Conservation (phyloP, 164 flowering plant genomes). For the Liriodendron chinense region DNA sequence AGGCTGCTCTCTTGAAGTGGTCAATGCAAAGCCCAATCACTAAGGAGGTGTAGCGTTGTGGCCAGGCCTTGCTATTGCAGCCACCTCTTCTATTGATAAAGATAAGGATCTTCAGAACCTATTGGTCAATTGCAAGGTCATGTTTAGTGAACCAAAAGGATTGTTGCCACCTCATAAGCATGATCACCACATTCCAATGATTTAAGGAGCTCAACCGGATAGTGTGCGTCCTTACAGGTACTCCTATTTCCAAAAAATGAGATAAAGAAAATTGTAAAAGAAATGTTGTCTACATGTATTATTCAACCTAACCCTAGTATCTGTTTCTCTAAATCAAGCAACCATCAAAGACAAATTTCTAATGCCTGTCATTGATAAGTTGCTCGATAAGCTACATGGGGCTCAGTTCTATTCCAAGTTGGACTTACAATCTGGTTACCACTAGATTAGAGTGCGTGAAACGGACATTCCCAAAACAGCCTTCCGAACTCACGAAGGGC, state of each 20-base stretch:
- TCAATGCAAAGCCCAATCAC: not conserved
- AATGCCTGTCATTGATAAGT: not conserved
- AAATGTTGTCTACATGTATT: too few relatives aligned
- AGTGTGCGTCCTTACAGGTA: not conserved
- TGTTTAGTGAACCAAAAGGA: not conserved
- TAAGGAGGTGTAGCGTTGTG: not conserved
- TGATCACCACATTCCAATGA: not conserved
- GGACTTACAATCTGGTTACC: not conserved
- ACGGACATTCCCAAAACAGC: slow-evolving; percentile 1
- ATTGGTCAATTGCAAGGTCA: not conserved
- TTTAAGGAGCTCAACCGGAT: not conserved
- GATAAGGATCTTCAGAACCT: not conserved
- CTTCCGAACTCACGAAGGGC: slow-evolving; percentile 3
- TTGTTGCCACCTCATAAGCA: not conserved
- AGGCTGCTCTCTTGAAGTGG: not conserved
- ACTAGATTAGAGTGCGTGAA: not conserved
- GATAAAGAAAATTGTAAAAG: not conserved
- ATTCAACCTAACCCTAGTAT: too few relatives aligned
- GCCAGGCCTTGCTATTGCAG: not conserved
- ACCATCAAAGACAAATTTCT: not conserved
- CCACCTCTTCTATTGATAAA: not conserved
- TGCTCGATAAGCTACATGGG: not conserved
- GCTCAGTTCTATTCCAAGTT: not conserved
- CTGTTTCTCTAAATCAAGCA: not conserved
- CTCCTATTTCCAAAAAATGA: not conserved